A percentile compares a stretch with the other conserved stretches of the same genome.
Evolutionary conservation across 2,329 filamentous ascomycete genomes (phyloP).

Genomic region (Neophaeococcomyces aloes): DNA sequence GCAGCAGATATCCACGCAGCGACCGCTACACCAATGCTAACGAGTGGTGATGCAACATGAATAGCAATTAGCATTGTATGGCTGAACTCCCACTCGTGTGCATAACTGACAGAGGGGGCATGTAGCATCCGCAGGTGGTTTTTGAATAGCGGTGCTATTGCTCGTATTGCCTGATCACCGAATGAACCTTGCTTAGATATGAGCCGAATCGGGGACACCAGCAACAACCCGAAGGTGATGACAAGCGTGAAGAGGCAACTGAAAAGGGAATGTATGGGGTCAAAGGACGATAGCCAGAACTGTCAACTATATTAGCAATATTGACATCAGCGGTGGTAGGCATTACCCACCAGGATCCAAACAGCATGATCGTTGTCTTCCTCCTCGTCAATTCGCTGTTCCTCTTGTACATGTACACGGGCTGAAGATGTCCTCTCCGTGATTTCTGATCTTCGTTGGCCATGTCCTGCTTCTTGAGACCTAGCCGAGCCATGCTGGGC

Average conservation of each 20-base stretch:
- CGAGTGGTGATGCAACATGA: constrained; percentile 45
- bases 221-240: constrained; percentile 40
- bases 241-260: constrained; percentile 46
- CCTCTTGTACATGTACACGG: constrained; percentile 1
- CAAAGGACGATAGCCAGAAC: constrained; percentile 31
- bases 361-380: constrained; percentile 31
- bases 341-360: constrained; percentile 31
- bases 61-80: constrained; percentile 40
- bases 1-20: constrained; percentile 49
- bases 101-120: constrained; percentile 21
- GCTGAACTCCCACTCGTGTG: constrained; percentile 26
- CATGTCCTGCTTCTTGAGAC: constrained; percentile 23
- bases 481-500: constrained; percentile 22
- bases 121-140: constrained; percentile 21
- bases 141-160: constrained; percentile 17
- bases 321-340: neutral
- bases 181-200: constrained; percentile 37
- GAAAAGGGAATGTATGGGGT: constrained; percentile 44
- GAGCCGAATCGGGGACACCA: constrained; percentile 45
- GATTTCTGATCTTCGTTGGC: constrained; percentile 17
- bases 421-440: constrained; percentile 2
- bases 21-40: constrained; percentile 46
- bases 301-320: constrained; percentile 7
- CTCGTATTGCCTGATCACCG: constrained; percentile 21
- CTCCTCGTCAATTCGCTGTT: constrained; percentile 15